These are phyloP conservation scores for Euphorbia lathyris DNA, from an alignment of 345 rosid species.

Conservation along the genomic window DNA sequence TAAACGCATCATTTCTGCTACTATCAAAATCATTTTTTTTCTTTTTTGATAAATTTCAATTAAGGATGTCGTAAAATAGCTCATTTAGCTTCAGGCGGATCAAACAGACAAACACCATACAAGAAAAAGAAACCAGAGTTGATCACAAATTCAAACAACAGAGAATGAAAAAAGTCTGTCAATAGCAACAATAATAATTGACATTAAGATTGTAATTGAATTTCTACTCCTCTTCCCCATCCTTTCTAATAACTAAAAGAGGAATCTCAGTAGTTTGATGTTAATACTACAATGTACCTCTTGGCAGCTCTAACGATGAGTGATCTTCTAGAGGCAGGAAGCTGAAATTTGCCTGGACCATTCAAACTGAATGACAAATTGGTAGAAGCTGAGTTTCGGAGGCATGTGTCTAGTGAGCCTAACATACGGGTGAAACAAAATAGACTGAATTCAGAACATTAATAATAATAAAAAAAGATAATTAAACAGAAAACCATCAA, in stretches of 20 bases:
- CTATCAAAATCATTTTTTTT: too few species aligned
- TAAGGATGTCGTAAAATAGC: not conserved
- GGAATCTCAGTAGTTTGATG: not conserved
- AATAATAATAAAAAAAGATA: not conserved
- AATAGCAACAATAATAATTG: not conserved
- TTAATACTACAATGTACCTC: slow-evolving; percentile 39
- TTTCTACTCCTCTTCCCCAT: not conserved
- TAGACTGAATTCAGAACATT: not conserved
- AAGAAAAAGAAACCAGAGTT: not conserved
- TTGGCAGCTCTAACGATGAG: slow-evolving; percentile 59
- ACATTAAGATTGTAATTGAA: not conserved
- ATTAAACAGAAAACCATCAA: not conserved
- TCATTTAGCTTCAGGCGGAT: not conserved
- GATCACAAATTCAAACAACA: not conserved
- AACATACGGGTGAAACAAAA: slow-evolving; percentile 20
- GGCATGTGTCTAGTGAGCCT: slow-evolving; percentile 32
- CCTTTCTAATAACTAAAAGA: not conserved
- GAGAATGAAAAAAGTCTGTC: too few species aligned
- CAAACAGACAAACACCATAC: not conserved
- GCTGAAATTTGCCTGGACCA: slow-evolving; percentile 34
- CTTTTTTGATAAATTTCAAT: too few species aligned
- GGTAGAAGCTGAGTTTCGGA: slow-evolving; percentile 26
- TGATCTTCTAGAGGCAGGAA: slow-evolving; percentile 41
- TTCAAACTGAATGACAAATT: slow-evolving; percentile 49
- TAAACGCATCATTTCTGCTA: not conserved